Conservation (phyloP, 2,329 filamentous ascomycete species). For the Setomelanomma holmii region DNA sequence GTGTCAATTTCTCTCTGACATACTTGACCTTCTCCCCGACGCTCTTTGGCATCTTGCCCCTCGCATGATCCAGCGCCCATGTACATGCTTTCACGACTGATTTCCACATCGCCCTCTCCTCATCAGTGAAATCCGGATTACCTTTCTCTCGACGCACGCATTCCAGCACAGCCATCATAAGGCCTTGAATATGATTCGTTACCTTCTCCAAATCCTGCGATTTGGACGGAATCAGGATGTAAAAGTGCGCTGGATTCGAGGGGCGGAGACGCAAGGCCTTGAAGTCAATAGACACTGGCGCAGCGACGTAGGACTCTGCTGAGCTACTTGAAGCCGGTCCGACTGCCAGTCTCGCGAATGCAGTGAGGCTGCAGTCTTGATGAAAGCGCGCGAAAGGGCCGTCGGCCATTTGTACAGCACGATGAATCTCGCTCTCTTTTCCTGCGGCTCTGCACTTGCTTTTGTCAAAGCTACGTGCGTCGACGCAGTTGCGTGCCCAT, state of each 20-base stretch:
- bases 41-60: constrained; percentile 34
- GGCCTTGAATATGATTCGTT: constrained; percentile 33
- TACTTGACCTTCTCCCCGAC: constrained; percentile 34
- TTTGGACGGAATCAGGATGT: constrained; percentile 28
- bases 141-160: constrained; percentile 31
- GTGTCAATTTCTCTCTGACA: constrained; percentile 30
- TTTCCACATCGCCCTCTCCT: constrained; percentile 31
- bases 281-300: constrained; percentile 32
- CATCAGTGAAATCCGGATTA: constrained; percentile 19
- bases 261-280: constrained; percentile 18
- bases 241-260: constrained; percentile 19
- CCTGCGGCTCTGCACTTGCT: constrained; percentile 24
- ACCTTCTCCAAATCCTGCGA: constrained; percentile 22
- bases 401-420: constrained; percentile 36
- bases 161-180: constrained; percentile 42
- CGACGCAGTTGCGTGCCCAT: constrained; percentile 35
- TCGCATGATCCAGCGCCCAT: constrained; percentile 34
- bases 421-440: constrained; percentile 28
- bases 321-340: constrained; percentile 24
- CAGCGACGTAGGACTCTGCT: constrained; percentile 25
- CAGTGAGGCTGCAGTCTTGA: constrained; percentile 13
- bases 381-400: constrained; percentile 28
- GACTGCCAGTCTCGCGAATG: constrained; percentile 35
- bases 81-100: constrained; percentile 29
- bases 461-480: constrained; percentile 29